Conservation (phyloP, 73 alveolate species). For the Uronychia setigera region DNA sequence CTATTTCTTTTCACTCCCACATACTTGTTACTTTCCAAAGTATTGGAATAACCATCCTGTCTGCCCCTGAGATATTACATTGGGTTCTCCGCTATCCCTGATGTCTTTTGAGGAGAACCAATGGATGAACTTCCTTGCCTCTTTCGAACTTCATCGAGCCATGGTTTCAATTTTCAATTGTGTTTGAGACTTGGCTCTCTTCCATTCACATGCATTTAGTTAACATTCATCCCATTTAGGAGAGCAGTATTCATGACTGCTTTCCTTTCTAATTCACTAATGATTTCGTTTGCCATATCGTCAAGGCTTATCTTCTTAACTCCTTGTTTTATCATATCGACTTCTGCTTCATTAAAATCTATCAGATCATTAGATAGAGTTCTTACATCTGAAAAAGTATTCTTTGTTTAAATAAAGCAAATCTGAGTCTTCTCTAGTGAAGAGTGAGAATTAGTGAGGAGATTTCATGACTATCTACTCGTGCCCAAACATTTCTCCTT, state of each 20-base stretch:
- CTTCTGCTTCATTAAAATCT: not conserved
- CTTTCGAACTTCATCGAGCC: not conserved
- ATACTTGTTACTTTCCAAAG: no score
- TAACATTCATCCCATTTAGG: not conserved
- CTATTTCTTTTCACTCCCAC: no score
- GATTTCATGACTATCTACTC: not conserved
- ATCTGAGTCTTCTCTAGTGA: not conserved
- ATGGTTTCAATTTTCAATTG: not conserved
- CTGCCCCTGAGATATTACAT: no score
- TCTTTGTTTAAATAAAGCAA: not conserved
- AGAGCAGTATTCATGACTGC: not conserved
- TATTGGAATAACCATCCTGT: no score
- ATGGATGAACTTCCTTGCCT: not conserved
- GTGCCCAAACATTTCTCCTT: constrained; percentile 25
- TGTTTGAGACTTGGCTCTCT: not conserved
- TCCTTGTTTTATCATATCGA: not conserved
- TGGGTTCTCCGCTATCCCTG: no score
- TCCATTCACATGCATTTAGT: not conserved
- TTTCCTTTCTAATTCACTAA: not conserved
- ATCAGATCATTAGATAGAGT: not conserved
- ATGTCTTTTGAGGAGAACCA: no score
- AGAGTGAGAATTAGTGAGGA: not conserved
- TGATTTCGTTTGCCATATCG: not conserved
- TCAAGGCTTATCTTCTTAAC: not conserved
- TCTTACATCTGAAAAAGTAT: not conserved